Percentiles rank a stretch among this genome's conserved stretches.
These are phyloP conservation scores for Pseudomonodictys pantanalensis DNA, from an alignment of 495 filamentous ascomycete species.

Conservation along the genomic window DNA sequence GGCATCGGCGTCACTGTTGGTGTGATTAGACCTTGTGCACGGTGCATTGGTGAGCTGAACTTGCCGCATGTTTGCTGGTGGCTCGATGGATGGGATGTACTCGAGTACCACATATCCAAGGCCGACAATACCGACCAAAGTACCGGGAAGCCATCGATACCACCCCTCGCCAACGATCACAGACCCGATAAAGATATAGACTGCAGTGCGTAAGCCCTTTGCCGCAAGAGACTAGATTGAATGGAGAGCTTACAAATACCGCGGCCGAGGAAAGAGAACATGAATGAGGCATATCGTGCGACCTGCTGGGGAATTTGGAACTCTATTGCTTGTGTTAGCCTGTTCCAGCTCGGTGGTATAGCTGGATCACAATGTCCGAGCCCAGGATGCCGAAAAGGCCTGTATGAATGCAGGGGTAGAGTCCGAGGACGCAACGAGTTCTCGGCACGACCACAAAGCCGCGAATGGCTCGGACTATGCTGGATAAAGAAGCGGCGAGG, in stretches of 20 bases:
- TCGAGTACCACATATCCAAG: constrained; percentile 64
- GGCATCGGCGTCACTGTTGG: constrained; percentile 63
- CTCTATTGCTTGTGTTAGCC: constrained; percentile 50
- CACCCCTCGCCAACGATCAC: constrained; percentile 66
- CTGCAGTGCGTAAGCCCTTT: constrained; percentile 47
- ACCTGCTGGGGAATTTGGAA: constrained; percentile 94
- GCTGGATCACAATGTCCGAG: not conserved
- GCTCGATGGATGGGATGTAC: constrained; percentile 94
- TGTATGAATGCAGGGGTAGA: not conserved
- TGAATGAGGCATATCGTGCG: constrained; percentile 90
- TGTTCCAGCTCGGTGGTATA: not conserved
- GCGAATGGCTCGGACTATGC: not conserved
- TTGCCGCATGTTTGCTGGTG: constrained; percentile 90
- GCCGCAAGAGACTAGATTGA: constrained; percentile 13
- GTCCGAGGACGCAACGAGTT: not conserved
- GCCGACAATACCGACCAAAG: constrained; percentile 41
- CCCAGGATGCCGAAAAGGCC: not conserved
- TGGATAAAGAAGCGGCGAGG: not conserved
- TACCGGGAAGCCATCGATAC: constrained; percentile 39
- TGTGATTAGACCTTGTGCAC: not conserved
- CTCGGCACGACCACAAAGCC: not conserved
- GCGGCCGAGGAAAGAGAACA: constrained; percentile 94
- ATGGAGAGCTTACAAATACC: constrained; percentile 73
- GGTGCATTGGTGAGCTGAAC: not conserved
- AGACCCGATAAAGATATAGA: constrained; percentile 94